phyloP scores from a whole-genome alignment of 495 filamentous ascomycete species.

The Melanomma pulvis-pyrius region DNA sequence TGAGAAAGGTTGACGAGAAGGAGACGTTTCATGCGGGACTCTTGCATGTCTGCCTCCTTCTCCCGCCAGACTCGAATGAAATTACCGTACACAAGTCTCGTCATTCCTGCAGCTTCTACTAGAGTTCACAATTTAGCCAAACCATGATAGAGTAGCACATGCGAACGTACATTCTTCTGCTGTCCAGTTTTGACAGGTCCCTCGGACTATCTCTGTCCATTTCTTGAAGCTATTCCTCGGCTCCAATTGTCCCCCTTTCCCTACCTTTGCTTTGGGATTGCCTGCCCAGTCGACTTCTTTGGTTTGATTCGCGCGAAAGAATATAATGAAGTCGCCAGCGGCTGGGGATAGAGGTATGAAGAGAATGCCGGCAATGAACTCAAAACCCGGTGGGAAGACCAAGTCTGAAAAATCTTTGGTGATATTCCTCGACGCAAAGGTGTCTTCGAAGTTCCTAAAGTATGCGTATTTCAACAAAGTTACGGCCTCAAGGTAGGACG shows the following conservation, averaged over 20 bases:
- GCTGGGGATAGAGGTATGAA: conserved; percentile 21
- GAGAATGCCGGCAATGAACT: conserved; percentile 19
- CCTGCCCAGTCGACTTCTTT: conserved; percentile 25
- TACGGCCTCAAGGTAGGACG: conserved; percentile 24
- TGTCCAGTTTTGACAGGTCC: conserved; percentile 15
- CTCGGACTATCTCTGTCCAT: conserved; percentile 21
- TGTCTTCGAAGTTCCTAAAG: conserved; percentile 10
- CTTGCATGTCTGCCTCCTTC: conserved; percentile 16
- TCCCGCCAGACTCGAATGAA: conserved; percentile 27
- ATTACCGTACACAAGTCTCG: conserved; percentile 26
- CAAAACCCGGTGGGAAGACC: conserved; percentile 17
- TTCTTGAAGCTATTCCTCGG: conserved; percentile 25
- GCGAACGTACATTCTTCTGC: conserved; percentile 22
- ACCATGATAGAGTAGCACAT: not conserved
- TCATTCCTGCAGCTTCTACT: conserved; percentile 27
- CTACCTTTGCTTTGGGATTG: conserved; percentile 1
- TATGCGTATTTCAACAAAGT: conserved; percentile 23
- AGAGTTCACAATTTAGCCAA: not conserved
- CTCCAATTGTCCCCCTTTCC: conserved; percentile 4
- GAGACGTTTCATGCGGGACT: conserved; percentile 19
- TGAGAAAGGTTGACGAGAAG: conserved; percentile 22
- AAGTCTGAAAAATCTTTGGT: conserved; percentile 21
- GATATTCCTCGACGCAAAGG: conserved; percentile 10
- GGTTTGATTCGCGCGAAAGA: conserved; percentile 13
- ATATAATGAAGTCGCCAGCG: conserved; percentile 17